These are phyloP conservation scores for Venturiaceae sp. DNA, from an alignment of 2,329 filamentous ascomycete genomes.

Conservation along the genomic window DNA sequence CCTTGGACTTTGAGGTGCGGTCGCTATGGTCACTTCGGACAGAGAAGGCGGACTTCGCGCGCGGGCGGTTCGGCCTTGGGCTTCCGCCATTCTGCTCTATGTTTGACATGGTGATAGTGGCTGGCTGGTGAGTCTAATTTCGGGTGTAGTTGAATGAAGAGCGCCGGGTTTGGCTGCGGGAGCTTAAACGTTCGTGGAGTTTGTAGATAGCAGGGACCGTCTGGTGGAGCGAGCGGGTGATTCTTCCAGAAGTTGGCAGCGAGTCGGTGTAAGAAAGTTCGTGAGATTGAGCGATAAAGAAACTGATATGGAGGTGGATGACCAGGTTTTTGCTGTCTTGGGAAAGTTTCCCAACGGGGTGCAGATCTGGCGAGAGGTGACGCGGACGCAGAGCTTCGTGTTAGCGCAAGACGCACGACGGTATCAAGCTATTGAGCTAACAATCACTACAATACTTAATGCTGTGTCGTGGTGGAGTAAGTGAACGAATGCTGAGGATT, in stretches of 20 bases:
- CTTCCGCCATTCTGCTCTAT: background rate
- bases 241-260: background rate
- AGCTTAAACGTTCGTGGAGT: background rate
- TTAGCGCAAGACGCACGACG: background rate
- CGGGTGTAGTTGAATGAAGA: background rate
- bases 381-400: no score
- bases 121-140: background rate
- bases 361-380: no score
- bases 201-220: background rate
- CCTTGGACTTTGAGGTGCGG: conserved; percentile 24
- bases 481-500: background rate
- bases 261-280: background rate
- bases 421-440: background rate
- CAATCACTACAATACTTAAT: background rate
- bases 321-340: background rate
- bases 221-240: background rate
- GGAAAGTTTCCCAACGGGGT: background rate
- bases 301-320: background rate
- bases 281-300: background rate
- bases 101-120: background rate
- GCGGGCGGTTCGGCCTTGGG: conserved; percentile 17
- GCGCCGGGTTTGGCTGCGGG: background rate
- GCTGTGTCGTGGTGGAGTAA: background rate
- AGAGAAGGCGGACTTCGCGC: conserved; percentile 38
- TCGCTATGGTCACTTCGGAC: conserved; percentile 53